A percentile compares a stretch with the other conserved stretches of the same genome.
Evolutionary conservation across 2,329 filamentous ascomycete species (phyloP).

Genomic region (Nemania sp.): DNA sequence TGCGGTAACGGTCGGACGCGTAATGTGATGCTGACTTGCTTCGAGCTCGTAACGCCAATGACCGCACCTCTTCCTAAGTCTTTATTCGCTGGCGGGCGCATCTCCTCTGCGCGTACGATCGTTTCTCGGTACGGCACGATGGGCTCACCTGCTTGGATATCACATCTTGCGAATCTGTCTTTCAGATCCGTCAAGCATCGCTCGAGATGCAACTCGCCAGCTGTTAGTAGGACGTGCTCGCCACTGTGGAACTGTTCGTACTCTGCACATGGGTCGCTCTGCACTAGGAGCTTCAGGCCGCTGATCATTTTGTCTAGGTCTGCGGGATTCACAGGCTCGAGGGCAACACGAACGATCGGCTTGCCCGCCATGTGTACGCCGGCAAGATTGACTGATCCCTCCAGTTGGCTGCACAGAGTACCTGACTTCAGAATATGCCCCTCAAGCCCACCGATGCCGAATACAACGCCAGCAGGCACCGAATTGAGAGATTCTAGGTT

Average conservation of each 20-base stretch:
- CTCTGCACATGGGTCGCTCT: slow-evolving; percentile 93
- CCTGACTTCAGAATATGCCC: slow-evolving; percentile 95
- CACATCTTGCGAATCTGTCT: slow-evolving; percentile 90
- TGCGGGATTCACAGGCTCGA: slow-evolving; percentile 89
- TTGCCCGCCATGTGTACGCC: slow-evolving; percentile 79
- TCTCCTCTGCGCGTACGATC: slow-evolving; percentile 84
- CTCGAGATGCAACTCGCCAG: slow-evolving; percentile 92
- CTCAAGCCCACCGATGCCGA: slow-evolving; percentile 90
- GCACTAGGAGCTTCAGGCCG: slow-evolving; percentile 82
- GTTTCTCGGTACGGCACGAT: slow-evolving; percentile 97
- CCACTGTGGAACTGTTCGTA: slow-evolving; percentile 93
- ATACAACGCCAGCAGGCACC: slow-evolving; percentile 91
- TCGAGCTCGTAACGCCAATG: slow-evolving; percentile 75
- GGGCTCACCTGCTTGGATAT: slow-evolving; percentile 89
- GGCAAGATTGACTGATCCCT: slow-evolving; percentile 87
- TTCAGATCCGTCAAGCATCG: slow-evolving; percentile 89
- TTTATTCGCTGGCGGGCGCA: slow-evolving; percentile 85
- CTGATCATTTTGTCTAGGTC: slow-evolving; percentile 95
- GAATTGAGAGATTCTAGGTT: slow-evolving; percentile 79
- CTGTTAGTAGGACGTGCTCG: slow-evolving; percentile 92
- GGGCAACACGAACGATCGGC: slow-evolving; percentile 90
- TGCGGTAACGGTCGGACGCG: slow-evolving; percentile 77
- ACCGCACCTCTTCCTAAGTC: slow-evolving; percentile 84
- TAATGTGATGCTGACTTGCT: slow-evolving; percentile 78
- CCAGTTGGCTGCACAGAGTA: slow-evolving; percentile 84